Evolutionary conservation across 768 basidiomycete species (phyloP).

Genomic region (Trametes punicea): DNA sequence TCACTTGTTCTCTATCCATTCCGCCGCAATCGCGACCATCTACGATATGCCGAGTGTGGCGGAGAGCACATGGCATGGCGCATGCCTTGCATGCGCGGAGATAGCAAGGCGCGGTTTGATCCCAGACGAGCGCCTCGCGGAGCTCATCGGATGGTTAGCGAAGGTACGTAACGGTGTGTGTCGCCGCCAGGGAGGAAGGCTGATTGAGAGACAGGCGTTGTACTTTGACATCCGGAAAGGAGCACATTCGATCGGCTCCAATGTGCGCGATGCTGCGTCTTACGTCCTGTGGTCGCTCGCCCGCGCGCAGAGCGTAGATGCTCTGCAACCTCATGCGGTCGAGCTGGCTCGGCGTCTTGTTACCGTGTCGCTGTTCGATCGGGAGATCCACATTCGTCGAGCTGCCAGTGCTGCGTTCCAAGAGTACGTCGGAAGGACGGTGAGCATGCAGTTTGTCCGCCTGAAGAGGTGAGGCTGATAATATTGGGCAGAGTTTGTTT

Average conservation of each 20-base stretch:
- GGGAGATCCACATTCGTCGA: constrained; percentile 90
- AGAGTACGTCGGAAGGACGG: constrained; percentile 93
- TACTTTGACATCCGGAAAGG: constrained; percentile 91
- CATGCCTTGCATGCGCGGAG: constrained; percentile 89
- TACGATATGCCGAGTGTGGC: constrained; percentile 75
- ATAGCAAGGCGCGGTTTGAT: constrained; percentile 83
- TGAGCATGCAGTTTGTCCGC: constrained; percentile 37
- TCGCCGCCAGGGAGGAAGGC: no score
- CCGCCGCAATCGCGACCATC: constrained; percentile 55
- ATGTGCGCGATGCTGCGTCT: constrained; percentile 90
- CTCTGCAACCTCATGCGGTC: constrained; percentile 57
- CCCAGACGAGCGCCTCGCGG: constrained; percentile 48
- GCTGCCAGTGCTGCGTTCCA: constrained; percentile 98
- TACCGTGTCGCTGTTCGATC: constrained; percentile 83
- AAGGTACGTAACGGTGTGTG: constrained; percentile 66
- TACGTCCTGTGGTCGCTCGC: constrained; percentile 96
- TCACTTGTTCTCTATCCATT: constrained; percentile 74
- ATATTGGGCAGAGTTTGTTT: constrained; percentile 64
- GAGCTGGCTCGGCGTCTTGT: constrained; percentile 68
- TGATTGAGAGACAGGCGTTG: constrained; percentile 55
- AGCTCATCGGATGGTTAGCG: constrained; percentile 73
- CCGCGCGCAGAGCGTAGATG: constrained; percentile 60
- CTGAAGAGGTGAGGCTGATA: not conserved
- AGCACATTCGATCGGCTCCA: constrained; percentile 90
- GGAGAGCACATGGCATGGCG: constrained; percentile 93